phyloP scores from a whole-genome alignment of 106 monocot species.

The Dioscorea dumetorum region DNA sequence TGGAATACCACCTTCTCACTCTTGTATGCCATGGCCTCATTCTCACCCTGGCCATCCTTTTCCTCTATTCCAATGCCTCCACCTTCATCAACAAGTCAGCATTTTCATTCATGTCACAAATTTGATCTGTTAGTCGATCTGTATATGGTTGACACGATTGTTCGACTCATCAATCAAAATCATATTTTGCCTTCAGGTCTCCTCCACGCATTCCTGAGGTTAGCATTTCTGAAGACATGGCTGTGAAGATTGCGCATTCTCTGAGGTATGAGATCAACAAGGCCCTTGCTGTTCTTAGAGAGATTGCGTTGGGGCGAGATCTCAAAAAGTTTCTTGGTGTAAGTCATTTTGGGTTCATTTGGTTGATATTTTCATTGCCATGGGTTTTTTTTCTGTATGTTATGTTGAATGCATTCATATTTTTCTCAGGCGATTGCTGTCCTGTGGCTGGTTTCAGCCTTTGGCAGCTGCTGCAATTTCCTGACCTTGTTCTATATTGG shows the following conservation, averaged over 20 bases:
- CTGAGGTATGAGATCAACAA: slow-evolving; percentile 54
- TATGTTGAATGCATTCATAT: background rate
- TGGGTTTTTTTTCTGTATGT: background rate
- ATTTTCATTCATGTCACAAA: background rate
- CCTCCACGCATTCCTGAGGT: slow-evolving; percentile 52
- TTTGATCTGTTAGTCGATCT: background rate
- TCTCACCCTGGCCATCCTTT: slow-evolving; percentile 30
- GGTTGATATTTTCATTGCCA: background rate
- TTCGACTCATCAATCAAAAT: background rate
- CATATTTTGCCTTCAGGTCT: slow-evolving; percentile 24
- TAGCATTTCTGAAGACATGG: slow-evolving; percentile 49
- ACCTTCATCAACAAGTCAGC: slow-evolving; percentile 61
- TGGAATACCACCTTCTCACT: slow-evolving; percentile 57
- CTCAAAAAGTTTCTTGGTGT: slow-evolving; percentile 60
- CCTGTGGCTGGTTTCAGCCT: slow-evolving; percentile 37
- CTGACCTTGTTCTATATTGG: slow-evolving; percentile 46
- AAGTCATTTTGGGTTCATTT: slow-evolving; percentile 7
- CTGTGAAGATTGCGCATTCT: slow-evolving; percentile 29
- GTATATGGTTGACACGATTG: background rate
- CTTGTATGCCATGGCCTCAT: slow-evolving; percentile 56
- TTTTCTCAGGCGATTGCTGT: slow-evolving; percentile 38
- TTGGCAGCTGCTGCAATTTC: slow-evolving; percentile 41
- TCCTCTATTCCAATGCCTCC: slow-evolving; percentile 56
- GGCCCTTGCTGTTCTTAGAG: slow-evolving; percentile 25
- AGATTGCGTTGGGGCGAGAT: slow-evolving; percentile 48